Evolutionary conservation across 768 basidiomycete genomes (phyloP), one percentile per base, ranked within the genome.

Genomic region (Phanerochaete carnosa): DNA sequence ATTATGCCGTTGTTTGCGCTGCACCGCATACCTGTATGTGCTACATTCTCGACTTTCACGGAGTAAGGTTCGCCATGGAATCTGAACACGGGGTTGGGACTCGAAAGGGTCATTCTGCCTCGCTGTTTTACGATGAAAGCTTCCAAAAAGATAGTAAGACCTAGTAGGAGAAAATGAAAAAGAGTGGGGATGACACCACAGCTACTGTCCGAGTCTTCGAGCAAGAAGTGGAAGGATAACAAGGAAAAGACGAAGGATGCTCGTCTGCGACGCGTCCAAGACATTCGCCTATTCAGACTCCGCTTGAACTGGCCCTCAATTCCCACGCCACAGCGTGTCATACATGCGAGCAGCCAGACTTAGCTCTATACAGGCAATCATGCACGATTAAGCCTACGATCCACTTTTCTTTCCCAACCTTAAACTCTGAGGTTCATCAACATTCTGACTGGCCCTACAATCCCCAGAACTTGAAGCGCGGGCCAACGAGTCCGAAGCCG

Each of bases 31-130:
- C 77, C 73, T 55, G 57, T 54, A 50, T 69, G 64, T 26, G 69
- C 62, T 32, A 70, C 61, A 58, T 70, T 84, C 57, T 82, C 81
- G 47, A 84, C 76, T 65, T 76, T 78, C 43, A 86, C 77, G 28
- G 82, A 68, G 59, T 79, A 77, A 49, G 75, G 75, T 55, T 75
- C 71, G 63, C 69, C 76, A 63, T 64, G 66, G 69, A 77, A 75
- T 63, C 74, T 75, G 67, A 73, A 73, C 53, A 71, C 61, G 19
- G 71, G 67, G 49, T 68, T 70, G 32, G 63, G 59, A 11, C 39
- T 9, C 5, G 66, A 50, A 16, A 58, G 45, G 8, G 62, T 43
- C 63, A 66, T 66, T 15, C n/a, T 55, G 54, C 35, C 22, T 39
- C 39, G 39, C 19, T 7, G 19, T 43, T 4, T 43, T 8, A 7